These are phyloP conservation scores for Metschnikowia orientalis DNA, from an alignment of 805 yeast species.

Conservation along the genomic window DNA sequence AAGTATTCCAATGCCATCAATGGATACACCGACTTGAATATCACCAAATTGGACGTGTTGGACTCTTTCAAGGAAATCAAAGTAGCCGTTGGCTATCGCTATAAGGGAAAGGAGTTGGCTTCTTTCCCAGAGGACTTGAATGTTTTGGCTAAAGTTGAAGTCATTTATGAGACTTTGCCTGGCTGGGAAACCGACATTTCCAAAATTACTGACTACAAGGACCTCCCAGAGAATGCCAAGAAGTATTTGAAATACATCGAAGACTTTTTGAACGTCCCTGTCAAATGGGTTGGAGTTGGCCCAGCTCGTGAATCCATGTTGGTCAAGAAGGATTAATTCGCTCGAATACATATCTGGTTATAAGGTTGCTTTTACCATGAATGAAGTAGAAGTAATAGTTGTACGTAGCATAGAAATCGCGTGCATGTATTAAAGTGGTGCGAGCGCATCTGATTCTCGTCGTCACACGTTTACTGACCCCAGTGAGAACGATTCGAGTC, in stretches of 20 bases:
- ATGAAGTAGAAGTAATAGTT: too few relatives aligned
- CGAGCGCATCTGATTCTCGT: too few relatives aligned
- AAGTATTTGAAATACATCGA: constrained; percentile 82
- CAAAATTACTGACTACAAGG: constrained; percentile 59
- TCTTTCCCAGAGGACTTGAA: constrained; percentile 92
- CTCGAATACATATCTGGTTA: too few relatives aligned
- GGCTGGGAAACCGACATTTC: constrained; percentile 93
- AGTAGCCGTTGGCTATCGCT: constrained; percentile 79
- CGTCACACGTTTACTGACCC: too few relatives aligned
- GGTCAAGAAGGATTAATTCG: constrained; percentile 41
- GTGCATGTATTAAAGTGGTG: too few relatives aligned
- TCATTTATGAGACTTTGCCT: constrained; percentile 83
- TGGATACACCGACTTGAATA: constrained; percentile 91
- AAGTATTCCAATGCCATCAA: constrained; percentile 87
- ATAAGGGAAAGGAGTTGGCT: constrained; percentile 69
- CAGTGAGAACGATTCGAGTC: too few relatives aligned
- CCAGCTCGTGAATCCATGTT: constrained; percentile 95
- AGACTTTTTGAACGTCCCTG: constrained; percentile 75
- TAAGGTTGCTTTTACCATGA: too few relatives aligned
- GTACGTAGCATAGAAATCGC: too few relatives aligned
- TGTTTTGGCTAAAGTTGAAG: constrained; percentile 83
- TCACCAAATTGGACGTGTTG: constrained; percentile 92
- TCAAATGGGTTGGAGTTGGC: constrained; percentile 98
- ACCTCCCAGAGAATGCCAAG: constrained; percentile 84
- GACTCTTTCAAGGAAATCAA: constrained; percentile 85